Evolutionary conservation across 768 basidiomycete genomes (phyloP).

Genomic region (Suillus clintonianus): DNA sequence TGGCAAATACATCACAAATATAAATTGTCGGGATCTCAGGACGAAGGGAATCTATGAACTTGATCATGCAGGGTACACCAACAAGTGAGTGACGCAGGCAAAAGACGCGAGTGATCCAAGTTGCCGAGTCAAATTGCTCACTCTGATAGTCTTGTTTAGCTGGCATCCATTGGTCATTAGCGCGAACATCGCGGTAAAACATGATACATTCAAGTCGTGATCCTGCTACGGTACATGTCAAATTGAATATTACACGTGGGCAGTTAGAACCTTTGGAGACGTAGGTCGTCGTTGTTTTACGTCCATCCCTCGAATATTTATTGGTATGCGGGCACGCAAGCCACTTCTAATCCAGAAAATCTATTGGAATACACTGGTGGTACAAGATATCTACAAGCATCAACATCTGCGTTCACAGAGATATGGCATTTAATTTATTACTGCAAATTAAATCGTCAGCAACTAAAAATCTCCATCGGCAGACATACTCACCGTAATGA

Average conservation of each 20-base stretch:
- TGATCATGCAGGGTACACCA: background rate
- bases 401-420: background rate
- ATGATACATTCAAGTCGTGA: background rate
- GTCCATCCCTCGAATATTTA: background rate
- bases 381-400: background rate
- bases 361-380: background rate
- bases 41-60: background rate
- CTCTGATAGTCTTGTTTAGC: background rate
- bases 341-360: background rate
- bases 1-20: background rate
- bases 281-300: background rate
- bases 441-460: background rate
- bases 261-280: background rate
- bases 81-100: background rate
- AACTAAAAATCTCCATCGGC: background rate
- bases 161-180: background rate
- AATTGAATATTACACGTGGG: background rate
- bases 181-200: background rate
- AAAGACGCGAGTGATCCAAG: background rate
- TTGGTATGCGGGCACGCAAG: background rate
- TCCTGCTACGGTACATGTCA: background rate
- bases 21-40: background rate
- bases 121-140: background rate
- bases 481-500: conserved; percentile 77
- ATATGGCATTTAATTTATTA: conserved; percentile 10